Evolutionary conservation across 306 rosid species (phyloP).

Genomic region (Alnus glutinosa): DNA sequence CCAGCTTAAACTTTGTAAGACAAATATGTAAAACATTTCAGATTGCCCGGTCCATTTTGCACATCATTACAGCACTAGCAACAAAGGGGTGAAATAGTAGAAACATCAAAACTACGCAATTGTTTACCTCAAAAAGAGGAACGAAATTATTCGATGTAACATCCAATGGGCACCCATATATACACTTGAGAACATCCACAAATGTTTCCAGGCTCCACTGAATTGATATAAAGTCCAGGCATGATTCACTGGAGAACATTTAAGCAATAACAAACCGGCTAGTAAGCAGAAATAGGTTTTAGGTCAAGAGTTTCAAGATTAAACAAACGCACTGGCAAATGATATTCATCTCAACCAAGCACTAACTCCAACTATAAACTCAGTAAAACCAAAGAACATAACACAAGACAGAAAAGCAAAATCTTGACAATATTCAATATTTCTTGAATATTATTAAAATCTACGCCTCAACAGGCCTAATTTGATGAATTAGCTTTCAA

Average conservation of each 20-base stretch:
- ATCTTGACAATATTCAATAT: not conserved
- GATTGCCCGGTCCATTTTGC: slow-evolving; percentile 17
- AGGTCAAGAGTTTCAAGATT: slow-evolving; percentile 14
- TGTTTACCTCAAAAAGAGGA: slow-evolving; percentile 65
- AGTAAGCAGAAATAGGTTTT: not conserved
- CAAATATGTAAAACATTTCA: not conserved
- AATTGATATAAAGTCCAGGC: slow-evolving; percentile 43
- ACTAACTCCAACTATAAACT: not conserved
- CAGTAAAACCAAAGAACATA: not conserved
- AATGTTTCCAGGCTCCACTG: slow-evolving; percentile 53
- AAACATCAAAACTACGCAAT: not conserved
- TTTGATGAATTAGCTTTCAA: not conserved
- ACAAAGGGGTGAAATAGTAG: not conserved
- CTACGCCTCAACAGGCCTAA: not conserved
- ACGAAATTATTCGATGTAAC: slow-evolving; percentile 49
- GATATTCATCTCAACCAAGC: not conserved
- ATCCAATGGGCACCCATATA: slow-evolving; percentile 46
- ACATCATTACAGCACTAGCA: slow-evolving; percentile 14
- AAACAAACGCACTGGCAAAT: not conserved
- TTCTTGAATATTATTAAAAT: not conserved
- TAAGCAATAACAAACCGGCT: not conserved
- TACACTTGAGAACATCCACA: slow-evolving; percentile 60
- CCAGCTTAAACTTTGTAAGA: slow-evolving; percentile 15
- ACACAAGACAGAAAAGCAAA: too few relatives aligned
- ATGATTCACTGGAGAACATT: slow-evolving; percentile 57